phyloP scores from a whole-genome alignment of 306 rosid genomes.

The Mimosa bimucronata region DNA sequence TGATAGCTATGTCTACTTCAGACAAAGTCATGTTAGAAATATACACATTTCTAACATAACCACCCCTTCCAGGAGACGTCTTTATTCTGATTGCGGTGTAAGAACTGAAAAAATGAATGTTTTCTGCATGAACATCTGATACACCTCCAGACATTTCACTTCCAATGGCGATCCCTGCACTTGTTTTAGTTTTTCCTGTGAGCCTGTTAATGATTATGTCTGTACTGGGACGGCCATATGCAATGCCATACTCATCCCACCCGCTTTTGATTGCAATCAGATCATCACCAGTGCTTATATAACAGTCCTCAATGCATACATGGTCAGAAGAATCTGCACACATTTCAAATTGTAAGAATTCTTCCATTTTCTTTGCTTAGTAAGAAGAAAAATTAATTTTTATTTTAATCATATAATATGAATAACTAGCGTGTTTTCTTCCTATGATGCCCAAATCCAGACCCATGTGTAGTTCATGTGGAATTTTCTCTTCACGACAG shows the following conservation, averaged over 20 bases:
- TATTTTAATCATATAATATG: background rate
- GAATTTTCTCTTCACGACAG: background rate
- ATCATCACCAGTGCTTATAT: constrained; percentile 87
- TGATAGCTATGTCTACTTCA: constrained; percentile 59
- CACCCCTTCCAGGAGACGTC: constrained; percentile 87
- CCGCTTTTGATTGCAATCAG: constrained; percentile 81
- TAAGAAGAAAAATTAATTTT: constrained; percentile 6
- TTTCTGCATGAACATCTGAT: constrained; percentile 65
- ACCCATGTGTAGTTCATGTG: constrained; percentile 5
- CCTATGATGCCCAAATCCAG: background rate
- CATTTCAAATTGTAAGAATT: constrained; percentile 40
- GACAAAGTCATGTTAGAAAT: constrained; percentile 62
- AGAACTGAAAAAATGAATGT: constrained; percentile 58
- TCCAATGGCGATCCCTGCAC: constrained; percentile 80
- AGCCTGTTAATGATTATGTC: constrained; percentile 63
- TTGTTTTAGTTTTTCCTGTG: constrained; percentile 49
- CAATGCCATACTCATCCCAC: constrained; percentile 84
- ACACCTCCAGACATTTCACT: constrained; percentile 93
- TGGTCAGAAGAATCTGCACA: constrained; percentile 68
- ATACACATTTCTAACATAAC: constrained; percentile 69
- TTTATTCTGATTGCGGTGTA: constrained; percentile 61
- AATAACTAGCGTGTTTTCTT: constrained; percentile 1
- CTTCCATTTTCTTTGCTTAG: background rate
- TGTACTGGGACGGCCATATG: constrained; percentile 67
- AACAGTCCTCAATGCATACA: constrained; percentile 83